Evolutionary conservation across 495 filamentous ascomycete genomes (phyloP), one percentile per base, ranked within the genome.

Genomic region (Lophiostoma macrostomum): DNA sequence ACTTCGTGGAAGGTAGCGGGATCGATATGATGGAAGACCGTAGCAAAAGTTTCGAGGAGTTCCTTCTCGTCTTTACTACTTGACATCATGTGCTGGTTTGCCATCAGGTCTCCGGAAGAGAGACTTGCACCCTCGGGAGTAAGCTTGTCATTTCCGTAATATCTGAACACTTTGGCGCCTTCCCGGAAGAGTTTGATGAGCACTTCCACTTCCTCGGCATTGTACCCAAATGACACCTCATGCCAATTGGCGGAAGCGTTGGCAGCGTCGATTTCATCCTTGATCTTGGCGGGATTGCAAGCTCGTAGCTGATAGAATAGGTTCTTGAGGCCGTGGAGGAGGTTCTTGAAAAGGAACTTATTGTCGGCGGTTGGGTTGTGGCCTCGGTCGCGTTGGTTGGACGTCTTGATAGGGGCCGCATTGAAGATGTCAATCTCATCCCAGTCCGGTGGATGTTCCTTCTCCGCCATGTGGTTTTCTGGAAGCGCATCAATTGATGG

Each of bases 1-100:
- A 99, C 90, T 71, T 99, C 94, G 64, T 99, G 88, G 64, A 99
- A 99, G 2, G 91, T 96, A 1, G 94, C 94, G 3, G 93, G 94
- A 65, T 99, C 94, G 61, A 99, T 94, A 70, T 90, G 93, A 64
- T 99, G 93, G 64, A 99, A 99, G 12, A 97, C 89, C 0, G 93
- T 97, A 7, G 91, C 94, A 60, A 99, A 99, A 8, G 88, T 95
- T 71, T 99, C 94, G 7, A 99, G 78, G 29, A 99, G 79, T 47
- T 99, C 94, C 65, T 97, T 99, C 66, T 99, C 94, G 64, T 97
- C 94, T 53, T 95, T 94, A 46, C 83, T 84, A 67, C 87, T 91
- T 0, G 89, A 88, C 13, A 90, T 84, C 73, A 91, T 91, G 66
- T 95, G 94, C 59, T 91, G 89, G 50, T 90, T 95, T 0, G 88